Evolutionary conservation across 2,329 filamentous ascomycete species (phyloP).

Genomic region (Dothistroma septosporum): DNA sequence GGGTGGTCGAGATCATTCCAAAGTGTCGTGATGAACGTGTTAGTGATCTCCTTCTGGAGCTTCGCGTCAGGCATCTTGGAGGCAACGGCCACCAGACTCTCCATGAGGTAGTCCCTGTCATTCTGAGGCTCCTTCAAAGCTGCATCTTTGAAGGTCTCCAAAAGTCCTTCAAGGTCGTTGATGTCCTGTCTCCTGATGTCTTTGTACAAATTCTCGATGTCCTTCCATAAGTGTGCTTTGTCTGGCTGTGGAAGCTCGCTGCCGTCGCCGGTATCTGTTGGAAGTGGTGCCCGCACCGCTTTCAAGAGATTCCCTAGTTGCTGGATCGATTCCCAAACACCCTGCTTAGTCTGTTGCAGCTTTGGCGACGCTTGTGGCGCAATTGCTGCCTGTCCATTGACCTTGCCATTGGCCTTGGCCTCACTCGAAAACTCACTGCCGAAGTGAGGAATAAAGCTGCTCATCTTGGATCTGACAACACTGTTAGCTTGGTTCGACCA

Average conservation of each 20-base stretch:
- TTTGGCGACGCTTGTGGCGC: slow-evolving; percentile 23
- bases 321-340: slow-evolving; percentile 25
- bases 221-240: slow-evolving; percentile 21
- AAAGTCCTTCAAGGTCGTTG: slow-evolving; percentile 34
- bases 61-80: slow-evolving; percentile 41
- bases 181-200: slow-evolving; percentile 27
- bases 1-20: slow-evolving; percentile 50
- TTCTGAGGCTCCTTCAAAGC: slow-evolving; percentile 51
- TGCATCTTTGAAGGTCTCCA: slow-evolving; percentile 37
- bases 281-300: slow-evolving; percentile 32
- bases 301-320: slow-evolving; percentile 30
- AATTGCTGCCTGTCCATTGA: slow-evolving; percentile 5
- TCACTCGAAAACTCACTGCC: slow-evolving; percentile 1
- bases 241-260: slow-evolving; percentile 35
- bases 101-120: slow-evolving; percentile 61
- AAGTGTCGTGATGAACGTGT: slow-evolving; percentile 43
- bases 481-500: neutral
- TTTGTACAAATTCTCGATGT: slow-evolving; percentile 22
- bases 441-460: slow-evolving; percentile 3
- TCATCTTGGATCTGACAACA: neutral
- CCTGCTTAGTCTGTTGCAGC: slow-evolving; percentile 24
- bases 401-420: slow-evolving; percentile 4
- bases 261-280: slow-evolving; percentile 44
- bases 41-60: slow-evolving; percentile 40
- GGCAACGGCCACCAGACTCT: slow-evolving; percentile 50